A percentile compares a stretch with the other conserved stretches of the same genome.
Conservation (phyloP, 306 rosid species). For the Malus sieversii region DNA sequence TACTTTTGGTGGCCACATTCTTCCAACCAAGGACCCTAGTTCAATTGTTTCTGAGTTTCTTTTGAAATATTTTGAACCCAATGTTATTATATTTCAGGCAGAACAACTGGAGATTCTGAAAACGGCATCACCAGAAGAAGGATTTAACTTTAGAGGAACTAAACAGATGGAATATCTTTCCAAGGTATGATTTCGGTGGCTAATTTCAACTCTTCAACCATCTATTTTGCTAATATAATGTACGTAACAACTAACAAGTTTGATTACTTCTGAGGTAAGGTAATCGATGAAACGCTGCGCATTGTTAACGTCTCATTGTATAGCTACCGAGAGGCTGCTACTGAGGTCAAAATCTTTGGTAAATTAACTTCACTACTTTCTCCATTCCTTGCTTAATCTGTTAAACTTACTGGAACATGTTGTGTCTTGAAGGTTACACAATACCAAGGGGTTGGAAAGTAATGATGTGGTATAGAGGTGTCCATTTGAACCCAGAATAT, state of each 20-base stretch:
- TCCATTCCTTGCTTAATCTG: background rate
- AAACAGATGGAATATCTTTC: constrained; percentile 54
- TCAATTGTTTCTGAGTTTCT: too few species aligned
- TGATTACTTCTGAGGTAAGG: constrained; percentile 10
- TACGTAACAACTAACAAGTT: too few species aligned
- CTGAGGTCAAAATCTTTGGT: constrained; percentile 35
- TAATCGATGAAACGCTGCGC: constrained; percentile 35
- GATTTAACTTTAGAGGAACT: constrained; percentile 36
- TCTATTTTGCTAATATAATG: too few species aligned
- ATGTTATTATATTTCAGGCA: constrained; percentile 24
- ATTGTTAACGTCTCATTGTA: constrained; percentile 20
- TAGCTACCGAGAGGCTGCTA: constrained; percentile 34
- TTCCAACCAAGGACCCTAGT: too few species aligned
- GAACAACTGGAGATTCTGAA: constrained; percentile 52
- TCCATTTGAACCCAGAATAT: constrained; percentile 27
- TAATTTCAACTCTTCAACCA: background rate
- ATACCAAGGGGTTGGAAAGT: constrained; percentile 49
- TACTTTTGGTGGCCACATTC: too few species aligned
- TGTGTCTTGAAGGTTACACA: constrained; percentile 25
- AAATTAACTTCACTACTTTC: background rate
- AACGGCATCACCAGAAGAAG: constrained; percentile 41
- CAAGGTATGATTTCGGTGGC: constrained; percentile 27
- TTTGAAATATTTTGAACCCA: too few species aligned
- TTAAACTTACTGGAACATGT: background rate
- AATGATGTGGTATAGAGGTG: constrained; percentile 29